Base-by-base conservation (phyloP, 2,329 filamentous ascomycete genomes). In the Arthrinium phaeospermum region DNA sequence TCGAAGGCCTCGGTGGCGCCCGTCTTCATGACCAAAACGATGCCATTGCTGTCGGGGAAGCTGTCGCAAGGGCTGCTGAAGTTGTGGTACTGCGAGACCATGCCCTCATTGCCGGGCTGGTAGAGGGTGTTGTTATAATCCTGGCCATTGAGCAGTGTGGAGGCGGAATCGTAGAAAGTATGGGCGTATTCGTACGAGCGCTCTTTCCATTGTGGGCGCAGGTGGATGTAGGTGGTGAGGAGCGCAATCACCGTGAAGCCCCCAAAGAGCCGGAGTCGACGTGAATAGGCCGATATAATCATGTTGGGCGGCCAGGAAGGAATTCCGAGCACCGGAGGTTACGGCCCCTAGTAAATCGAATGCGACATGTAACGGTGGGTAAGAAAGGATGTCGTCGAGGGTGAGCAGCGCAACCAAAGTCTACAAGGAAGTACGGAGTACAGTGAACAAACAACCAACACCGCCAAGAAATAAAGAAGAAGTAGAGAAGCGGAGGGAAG, bases 1-100 rank as follows among this genome's bases (percentile, higher is more conserved):
- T 87, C 84, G 75, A 84, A 87, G 16, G 86, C 82, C 77, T 90
- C 88, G 61, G 87, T 89, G 3, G 88, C 87, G 67, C 89, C 88
- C 1, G 89, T 90, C 80, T 91, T 91, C 81, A 91, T 86, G 71
- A 90, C 83, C 41, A 90, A 80, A 45, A 86, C 81, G 64, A 88
- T 81, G 73, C 83, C 83, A 44, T 84, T 80, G 49, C 82, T 83
- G 71, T 83, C 76, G 14, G 85, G 84, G 70, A 87, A 85, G 72
- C 79, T 79, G 61, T 80, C 78, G 75, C 86, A 88, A 1, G 80
- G 78, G 22, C 76, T 74, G 73, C 77, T 81, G 51, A 82, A 81
- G 75, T 83, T 82, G 70, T 80, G 82, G 51, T 80, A 80, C 67
- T 79, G 75, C 34, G 81, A 75, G 51, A 83, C 79, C 68, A 76